Evolutionary conservation across 345 rosid species (phyloP).

Genomic region (Rhodomyrtus tomentosa): DNA sequence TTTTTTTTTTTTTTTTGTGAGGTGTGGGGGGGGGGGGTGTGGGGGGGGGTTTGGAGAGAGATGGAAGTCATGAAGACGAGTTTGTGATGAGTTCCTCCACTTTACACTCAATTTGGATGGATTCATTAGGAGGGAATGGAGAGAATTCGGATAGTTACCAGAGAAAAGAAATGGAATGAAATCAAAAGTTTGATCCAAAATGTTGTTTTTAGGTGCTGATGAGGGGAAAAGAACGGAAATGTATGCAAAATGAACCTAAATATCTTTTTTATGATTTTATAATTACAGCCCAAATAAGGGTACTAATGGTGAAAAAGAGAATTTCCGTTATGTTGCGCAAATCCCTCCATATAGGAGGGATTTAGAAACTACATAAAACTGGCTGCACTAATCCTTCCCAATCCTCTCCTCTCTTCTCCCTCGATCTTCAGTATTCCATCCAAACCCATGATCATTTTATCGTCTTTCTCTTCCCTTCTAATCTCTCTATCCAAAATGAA

Average conservation of each 20-base stretch:
- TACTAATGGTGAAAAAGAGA: neutral
- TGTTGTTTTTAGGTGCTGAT: neutral
- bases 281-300: neutral
- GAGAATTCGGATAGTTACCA: neutral
- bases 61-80: neutral
- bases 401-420: neutral
- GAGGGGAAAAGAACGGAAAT: neutral
- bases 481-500: neutral
- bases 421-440: neutral
- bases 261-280: neutral
- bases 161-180: neutral
- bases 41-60: neutral
- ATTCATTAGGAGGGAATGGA: neutral
- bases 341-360: neutral
- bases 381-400: neutral
- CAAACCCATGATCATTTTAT: neutral
- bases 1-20: too few relatives aligned
- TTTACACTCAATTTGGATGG: neutral
- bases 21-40: neutral
- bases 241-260: neutral
- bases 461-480: neutral
- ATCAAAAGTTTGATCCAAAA: neutral
- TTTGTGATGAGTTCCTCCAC: neutral
- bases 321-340: neutral
- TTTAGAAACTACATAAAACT: neutral